Base-by-base conservation (phyloP, 202 grass and related monocot species). In the Bolboschoenoplectus hybrid region DNA sequence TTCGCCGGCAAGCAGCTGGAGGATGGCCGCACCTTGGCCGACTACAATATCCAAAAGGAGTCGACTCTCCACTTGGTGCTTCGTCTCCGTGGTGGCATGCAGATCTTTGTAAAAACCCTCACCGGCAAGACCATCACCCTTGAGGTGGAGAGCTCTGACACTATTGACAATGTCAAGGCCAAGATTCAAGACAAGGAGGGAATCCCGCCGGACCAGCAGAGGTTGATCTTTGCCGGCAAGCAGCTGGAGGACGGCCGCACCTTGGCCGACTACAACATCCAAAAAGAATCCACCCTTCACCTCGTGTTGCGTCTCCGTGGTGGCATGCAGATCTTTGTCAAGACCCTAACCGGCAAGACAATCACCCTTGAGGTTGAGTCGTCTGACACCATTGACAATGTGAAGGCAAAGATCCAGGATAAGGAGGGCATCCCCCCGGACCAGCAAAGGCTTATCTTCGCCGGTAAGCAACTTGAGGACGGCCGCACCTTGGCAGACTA, bases 101-200 rank as follows among this genome's bases (percentile, higher is more conserved):
- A 93, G 34, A 90, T 90, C 58, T 93, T 92, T 0, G 91, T 93
- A 0, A 93, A 93, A 87, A 93, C 91, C 41, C 65, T 92, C 0
- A 92, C 88, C 0, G 93, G 90, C 16, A 94, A 92, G 51, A 94
- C 90, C 0, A 92, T 92, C 85, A 92, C 91, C 4, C 82, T 92
- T 0, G 92, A 92, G 85, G 90, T 92, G 0, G 90, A 94, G 88
- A 85, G 81, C 0, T 94, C 88, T 0, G 88, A 92, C 71, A 92
- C 92, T 0, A 92, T 92, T 0, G 90, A 92, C 60, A 92, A 94
- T 0, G 88, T 92, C 0, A 93, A 93, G 63, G 88, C 91, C 0
- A 93, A 95, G 87, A 95, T 93, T 49, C 91, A 91, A 80, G 91
- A 95, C 70, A 93, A 95, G 91, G 93, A 95, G 56, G 93, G 91